Evolutionary conservation across 306 rosid genomes (phyloP).

Genomic region (Boehmeria nivea): DNA sequence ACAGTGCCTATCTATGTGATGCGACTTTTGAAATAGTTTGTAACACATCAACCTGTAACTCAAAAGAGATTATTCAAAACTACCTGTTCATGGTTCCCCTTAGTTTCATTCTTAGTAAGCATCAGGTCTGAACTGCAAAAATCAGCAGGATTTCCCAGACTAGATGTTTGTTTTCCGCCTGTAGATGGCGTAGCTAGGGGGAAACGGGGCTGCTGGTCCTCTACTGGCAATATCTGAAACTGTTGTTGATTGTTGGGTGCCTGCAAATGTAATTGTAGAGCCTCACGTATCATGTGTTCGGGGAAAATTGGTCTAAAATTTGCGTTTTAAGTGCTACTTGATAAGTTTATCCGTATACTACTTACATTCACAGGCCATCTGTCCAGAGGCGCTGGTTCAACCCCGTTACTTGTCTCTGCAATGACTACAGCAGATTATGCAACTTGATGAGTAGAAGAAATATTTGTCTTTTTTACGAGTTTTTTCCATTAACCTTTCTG

Average conservation of each 20-base stretch:
- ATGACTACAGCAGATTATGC: slow-evolving; percentile 12
- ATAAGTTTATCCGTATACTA: slow-evolving; percentile 16
- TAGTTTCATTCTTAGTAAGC: slow-evolving; percentile 20
- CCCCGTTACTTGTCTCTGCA: slow-evolving; percentile 33
- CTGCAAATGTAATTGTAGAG: slow-evolving; percentile 29
- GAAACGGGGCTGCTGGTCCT: slow-evolving; percentile 24
- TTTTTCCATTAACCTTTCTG: no score
- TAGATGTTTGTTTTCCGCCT: no score
- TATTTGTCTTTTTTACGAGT: no score
- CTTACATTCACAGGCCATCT: slow-evolving; percentile 42
- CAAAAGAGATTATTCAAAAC: slow-evolving; percentile 14
- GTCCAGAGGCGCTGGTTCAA: slow-evolving; percentile 11
- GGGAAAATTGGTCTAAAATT: slow-evolving; percentile 8
- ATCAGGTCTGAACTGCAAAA: slow-evolving; percentile 12
- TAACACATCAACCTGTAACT: neutral
- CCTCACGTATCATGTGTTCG: slow-evolving; percentile 4
- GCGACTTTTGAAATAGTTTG: no score
- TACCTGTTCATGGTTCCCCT: slow-evolving; percentile 30
- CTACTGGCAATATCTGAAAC: slow-evolving; percentile 20
- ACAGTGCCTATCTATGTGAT: no score
- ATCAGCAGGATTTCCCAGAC: slow-evolving; percentile 20
- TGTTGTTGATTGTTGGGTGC: slow-evolving; percentile 23
- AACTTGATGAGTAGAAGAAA: no score
- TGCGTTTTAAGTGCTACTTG: slow-evolving; percentile 3
- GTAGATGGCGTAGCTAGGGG: slow-evolving; percentile 21